phyloP scores from a whole-genome alignment of 1,284 basidiomycete genomes.

The Papiliotrema nemorosa region DNA sequence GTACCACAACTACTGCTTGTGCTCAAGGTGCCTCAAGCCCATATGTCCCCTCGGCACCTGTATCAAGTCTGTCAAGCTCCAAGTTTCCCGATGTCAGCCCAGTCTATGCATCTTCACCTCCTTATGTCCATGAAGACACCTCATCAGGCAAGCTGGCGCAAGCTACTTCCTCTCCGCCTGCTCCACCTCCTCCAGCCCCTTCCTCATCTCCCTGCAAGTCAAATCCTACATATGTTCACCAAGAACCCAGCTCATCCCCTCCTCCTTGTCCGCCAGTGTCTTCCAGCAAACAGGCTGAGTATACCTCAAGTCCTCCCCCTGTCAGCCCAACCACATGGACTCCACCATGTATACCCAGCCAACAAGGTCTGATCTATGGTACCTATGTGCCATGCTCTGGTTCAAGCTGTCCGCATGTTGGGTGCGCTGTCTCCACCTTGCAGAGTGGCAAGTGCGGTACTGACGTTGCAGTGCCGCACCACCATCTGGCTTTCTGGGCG shows the following conservation, averaged over 20 bases:
- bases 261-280: no score
- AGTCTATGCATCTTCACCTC: neutral
- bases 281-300: no score
- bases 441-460: neutral
- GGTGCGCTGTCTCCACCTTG: neutral
- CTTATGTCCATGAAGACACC: neutral
- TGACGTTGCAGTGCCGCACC: neutral
- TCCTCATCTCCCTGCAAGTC: neutral
- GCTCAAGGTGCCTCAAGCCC: neutral
- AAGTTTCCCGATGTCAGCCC: neutral
- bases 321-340: no score
- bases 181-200: neutral
- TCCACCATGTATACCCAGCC: neutral
- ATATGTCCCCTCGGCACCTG: neutral
- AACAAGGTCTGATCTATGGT: neutral
- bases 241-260: no score
- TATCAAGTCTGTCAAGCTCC: neutral
- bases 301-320: no score
- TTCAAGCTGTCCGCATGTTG: neutral
- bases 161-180: neutral
- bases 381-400: neutral
- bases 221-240: no score
- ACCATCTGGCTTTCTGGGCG: neutral
- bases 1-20: conserved; percentile 2
- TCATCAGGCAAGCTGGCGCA: neutral